Conservation (phyloP, 2,329 filamentous ascomycete species). For the Pyricularia grisea region DNA sequence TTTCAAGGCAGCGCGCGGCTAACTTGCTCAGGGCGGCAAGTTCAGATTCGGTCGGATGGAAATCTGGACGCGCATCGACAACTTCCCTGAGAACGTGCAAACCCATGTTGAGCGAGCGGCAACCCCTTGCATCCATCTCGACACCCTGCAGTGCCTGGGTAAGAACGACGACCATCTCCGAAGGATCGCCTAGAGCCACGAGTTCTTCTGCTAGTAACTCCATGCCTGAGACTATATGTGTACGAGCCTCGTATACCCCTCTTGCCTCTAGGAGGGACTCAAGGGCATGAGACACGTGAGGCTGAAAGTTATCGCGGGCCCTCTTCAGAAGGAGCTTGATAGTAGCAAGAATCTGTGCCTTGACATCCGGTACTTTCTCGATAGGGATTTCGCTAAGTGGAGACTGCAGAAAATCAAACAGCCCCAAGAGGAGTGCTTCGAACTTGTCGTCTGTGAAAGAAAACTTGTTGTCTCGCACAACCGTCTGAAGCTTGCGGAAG, state of each 20-base stretch:
- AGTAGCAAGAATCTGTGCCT: conserved; percentile 64
- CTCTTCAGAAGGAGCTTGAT: conserved; percentile 64
- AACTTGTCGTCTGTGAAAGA: conserved; percentile 60
- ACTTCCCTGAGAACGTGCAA: conserved; percentile 53
- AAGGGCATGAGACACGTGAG: conserved; percentile 58
- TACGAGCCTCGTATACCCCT: conserved; percentile 55
- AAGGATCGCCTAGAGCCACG: conserved; percentile 52
- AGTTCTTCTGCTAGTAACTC: conserved; percentile 67
- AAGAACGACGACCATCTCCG: conserved; percentile 49
- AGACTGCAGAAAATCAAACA: conserved; percentile 64
- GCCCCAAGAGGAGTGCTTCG: conserved; percentile 53
- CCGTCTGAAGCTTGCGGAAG: conserved; percentile 67
- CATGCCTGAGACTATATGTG: conserved; percentile 65
- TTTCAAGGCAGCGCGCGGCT: conserved; percentile 48
- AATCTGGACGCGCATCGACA: conserved; percentile 36
- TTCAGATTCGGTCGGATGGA: conserved; percentile 40
- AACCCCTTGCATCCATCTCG: conserved; percentile 35
- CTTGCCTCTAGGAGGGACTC: conserved; percentile 58
- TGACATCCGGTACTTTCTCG: conserved; percentile 62
- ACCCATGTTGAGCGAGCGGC: conserved; percentile 50
- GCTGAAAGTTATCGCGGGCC: conserved; percentile 54
- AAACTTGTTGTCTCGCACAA: conserved; percentile 58
- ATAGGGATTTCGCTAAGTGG: conserved; percentile 41
- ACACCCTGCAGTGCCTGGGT: conserved; percentile 36
- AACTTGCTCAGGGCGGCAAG: conserved; percentile 40